Percentiles rank a stretch among this genome's conserved stretches.
Conservation (phyloP, 2,329 filamentous ascomycete genomes). For the Colletotrichum tanaceti region DNA sequence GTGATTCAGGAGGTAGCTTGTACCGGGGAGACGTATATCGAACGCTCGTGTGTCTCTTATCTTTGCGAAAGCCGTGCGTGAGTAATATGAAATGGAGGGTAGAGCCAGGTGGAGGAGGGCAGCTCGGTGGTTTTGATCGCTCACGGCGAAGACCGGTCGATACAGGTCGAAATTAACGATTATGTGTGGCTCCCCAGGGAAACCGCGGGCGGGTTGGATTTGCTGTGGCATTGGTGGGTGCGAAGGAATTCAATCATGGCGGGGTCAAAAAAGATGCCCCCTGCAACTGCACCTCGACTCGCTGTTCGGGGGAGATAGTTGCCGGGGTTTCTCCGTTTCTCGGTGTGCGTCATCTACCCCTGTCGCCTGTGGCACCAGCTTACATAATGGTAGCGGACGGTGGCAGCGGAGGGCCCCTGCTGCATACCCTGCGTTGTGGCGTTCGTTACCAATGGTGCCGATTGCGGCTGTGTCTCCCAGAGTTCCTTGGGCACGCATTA, state of each 20-base stretch:
- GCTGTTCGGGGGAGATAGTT: not conserved
- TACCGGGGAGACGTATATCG: not conserved
- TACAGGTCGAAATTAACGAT: slow-evolving; percentile 36
- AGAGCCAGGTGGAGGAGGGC: slow-evolving; percentile 4
- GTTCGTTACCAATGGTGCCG: not conserved
- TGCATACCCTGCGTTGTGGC: not conserved
- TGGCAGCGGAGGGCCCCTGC: not conserved
- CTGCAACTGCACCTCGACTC: not conserved
- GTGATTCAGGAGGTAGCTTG: not conserved
- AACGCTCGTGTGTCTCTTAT: not conserved
- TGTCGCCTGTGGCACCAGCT: not conserved
- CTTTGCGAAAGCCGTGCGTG: not conserved
- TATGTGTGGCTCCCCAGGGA: slow-evolving; percentile 34
- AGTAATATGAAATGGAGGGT: not conserved
- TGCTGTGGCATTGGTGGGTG: slow-evolving; percentile 33
- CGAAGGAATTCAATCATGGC: slow-evolving; percentile 18
- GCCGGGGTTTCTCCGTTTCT: slow-evolving; percentile 34
- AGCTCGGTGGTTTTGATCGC: slow-evolving; percentile 16
- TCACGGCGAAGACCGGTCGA: slow-evolving; percentile 26
- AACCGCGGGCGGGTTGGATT: slow-evolving; percentile 20
- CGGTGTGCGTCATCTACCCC: slow-evolving; percentile 39
- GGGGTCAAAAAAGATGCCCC: slow-evolving; percentile 18
- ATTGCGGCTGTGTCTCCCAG: not conserved
- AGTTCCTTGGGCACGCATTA: not conserved
- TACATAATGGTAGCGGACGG: not conserved